phyloP scores from a whole-genome alignment of 306 rosid genomes.

The Comarum palustre region DNA sequence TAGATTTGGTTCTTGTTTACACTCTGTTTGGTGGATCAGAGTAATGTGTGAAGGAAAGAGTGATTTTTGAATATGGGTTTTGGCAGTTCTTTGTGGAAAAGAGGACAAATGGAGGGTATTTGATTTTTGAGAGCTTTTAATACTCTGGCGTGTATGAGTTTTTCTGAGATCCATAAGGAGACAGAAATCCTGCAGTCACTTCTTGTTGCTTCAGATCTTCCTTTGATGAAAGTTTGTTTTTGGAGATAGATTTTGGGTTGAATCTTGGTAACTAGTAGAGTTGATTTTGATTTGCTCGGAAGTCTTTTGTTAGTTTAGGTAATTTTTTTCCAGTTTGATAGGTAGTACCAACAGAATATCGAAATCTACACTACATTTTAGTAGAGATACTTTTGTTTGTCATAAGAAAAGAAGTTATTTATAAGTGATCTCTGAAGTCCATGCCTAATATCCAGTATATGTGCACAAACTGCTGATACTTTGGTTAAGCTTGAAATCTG shows the following conservation, averaged over 20 bases:
- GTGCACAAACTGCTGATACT: background rate
- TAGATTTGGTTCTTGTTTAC: background rate
- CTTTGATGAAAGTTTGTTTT: slow-evolving; percentile 11
- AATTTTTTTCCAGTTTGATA: slow-evolving; percentile 1
- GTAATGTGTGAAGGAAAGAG: slow-evolving; percentile 11
- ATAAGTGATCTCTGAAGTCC: background rate
- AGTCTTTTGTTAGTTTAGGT: background rate
- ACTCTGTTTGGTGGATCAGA: slow-evolving; percentile 14
- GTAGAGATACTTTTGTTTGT: background rate
- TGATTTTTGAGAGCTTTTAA: background rate
- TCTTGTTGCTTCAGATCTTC: slow-evolving; percentile 48
- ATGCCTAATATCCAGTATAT: background rate
- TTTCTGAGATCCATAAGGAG: slow-evolving; percentile 37
- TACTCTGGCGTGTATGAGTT: background rate
- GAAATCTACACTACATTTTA: background rate
- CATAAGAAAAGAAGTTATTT: background rate
- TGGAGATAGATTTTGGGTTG: slow-evolving; percentile 13
- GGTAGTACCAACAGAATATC: background rate
- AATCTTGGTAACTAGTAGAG: slow-evolving; percentile 14
- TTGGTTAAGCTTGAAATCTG: background rate
- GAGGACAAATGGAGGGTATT: background rate
- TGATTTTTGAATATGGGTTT: slow-evolving; percentile 19
- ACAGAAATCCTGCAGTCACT: background rate
- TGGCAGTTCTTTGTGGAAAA: slow-evolving; percentile 8
- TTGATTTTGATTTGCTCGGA: background rate